A percentile compares a stretch with the other conserved stretches of the same genome.
Conservation (phyloP, 768 basidiomycete genomes). For the Tylopilus rubrobrunneus region DNA sequence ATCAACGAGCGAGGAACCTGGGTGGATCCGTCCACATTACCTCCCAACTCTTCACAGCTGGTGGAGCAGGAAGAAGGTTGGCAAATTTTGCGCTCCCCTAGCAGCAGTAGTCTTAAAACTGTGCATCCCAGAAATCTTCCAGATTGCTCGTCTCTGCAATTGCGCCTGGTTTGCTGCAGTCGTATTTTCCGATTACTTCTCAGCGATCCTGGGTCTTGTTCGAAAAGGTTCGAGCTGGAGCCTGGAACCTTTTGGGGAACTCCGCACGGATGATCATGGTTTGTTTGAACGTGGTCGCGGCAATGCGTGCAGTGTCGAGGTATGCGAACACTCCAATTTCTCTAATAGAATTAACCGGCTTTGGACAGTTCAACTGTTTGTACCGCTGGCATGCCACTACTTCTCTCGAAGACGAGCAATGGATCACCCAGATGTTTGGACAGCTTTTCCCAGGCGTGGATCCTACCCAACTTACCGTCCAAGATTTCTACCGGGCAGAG, state of each 20-base stretch:
- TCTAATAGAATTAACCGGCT: not conserved
- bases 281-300: constrained; percentile 77
- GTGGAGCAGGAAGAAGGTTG: constrained; percentile 53
- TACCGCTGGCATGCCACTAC: constrained; percentile 87
- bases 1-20: constrained; percentile 76
- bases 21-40: constrained; percentile 48
- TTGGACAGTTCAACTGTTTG: constrained; percentile 69
- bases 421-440: constrained; percentile 51
- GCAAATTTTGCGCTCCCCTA: not conserved
- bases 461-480: constrained; percentile 40
- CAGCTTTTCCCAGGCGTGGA: constrained; percentile 52
- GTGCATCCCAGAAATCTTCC: constrained; percentile 64
- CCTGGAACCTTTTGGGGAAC: constrained; percentile 72
- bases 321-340: constrained; percentile 24
- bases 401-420: constrained; percentile 65
- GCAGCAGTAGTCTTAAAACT: not conserved
- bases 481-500: constrained; percentile 52
- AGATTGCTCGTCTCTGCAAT: constrained; percentile 74
- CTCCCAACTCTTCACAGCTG: constrained; percentile 32
- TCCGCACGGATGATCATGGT: constrained; percentile 57
- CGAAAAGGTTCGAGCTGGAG: constrained; percentile 75
- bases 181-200: constrained; percentile 84
- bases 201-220: constrained; percentile 73
- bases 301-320: constrained; percentile 81
- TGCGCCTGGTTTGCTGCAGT: constrained; percentile 75